These are phyloP conservation scores for Scheffersomyces ergatensis DNA, from an alignment of 805 yeast species.

Conservation along the genomic window DNA sequence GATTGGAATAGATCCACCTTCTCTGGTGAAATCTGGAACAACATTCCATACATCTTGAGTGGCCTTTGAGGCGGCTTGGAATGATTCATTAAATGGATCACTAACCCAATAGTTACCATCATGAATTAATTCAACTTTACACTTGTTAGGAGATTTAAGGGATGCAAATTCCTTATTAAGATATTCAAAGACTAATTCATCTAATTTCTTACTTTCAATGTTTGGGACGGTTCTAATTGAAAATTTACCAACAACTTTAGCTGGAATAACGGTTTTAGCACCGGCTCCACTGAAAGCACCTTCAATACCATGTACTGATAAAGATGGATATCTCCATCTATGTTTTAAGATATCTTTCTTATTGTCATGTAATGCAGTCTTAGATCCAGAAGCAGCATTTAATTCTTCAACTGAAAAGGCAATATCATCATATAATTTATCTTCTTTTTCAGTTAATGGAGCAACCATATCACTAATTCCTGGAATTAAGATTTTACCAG, in stretches of 20 bases:
- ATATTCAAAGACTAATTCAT: slow-evolving; percentile 71
- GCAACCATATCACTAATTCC: slow-evolving; percentile 96
- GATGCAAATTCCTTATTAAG: slow-evolving; percentile 63
- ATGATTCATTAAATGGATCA: slow-evolving; percentile 88
- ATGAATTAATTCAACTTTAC: slow-evolving; percentile 75
- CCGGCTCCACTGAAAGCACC: slow-evolving; percentile 96
- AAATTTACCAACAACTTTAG: slow-evolving; percentile 90
- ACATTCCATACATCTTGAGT: slow-evolving; percentile 93
- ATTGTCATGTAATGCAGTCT: slow-evolving; percentile 73
- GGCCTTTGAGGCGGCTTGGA: slow-evolving; percentile 92
- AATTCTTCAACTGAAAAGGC: slow-evolving; percentile 83
- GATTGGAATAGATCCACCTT: slow-evolving; percentile 98
- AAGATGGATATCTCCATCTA: slow-evolving; percentile 98
- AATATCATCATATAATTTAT: slow-evolving; percentile 74
- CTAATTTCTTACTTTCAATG: slow-evolving; percentile 77
- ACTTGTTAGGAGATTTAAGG: slow-evolving; percentile 74
- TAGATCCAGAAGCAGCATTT: slow-evolving; percentile 84
- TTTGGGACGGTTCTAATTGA: slow-evolving; percentile 97
- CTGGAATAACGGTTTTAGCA: slow-evolving; percentile 98
- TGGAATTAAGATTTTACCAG: slow-evolving; percentile 82
- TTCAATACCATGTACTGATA: slow-evolving; percentile 94
- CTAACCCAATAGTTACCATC: slow-evolving; percentile 97
- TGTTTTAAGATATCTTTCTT: slow-evolving; percentile 91
- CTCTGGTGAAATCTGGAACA: slow-evolving; percentile 96
- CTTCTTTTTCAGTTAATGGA: slow-evolving; percentile 80